A percentile compares a stretch with the other conserved stretches of the same genome.
phyloP scores from a whole-genome alignment of 2,329 filamentous ascomycete species.

The Sporothrix sp. region DNA sequence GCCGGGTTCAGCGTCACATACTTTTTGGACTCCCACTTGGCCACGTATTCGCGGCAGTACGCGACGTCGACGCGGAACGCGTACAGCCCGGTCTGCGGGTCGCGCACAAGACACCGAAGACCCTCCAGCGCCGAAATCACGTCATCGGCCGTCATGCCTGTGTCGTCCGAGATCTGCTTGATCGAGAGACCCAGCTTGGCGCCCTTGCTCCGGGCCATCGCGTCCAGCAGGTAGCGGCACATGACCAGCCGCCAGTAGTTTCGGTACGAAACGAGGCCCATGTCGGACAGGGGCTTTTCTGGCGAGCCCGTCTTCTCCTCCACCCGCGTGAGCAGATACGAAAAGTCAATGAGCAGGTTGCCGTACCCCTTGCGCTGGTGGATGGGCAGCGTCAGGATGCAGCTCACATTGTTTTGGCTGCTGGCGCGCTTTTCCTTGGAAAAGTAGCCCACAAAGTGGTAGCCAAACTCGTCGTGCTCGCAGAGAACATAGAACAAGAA shows the following conservation, averaged over 20 bases:
- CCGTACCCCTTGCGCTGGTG: constrained; percentile 97
- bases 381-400: constrained; percentile 90
- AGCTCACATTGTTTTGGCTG: constrained; percentile 94
- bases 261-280: constrained; percentile 93
- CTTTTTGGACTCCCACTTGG: constrained; percentile 79
- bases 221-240: constrained; percentile 69
- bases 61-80: constrained; percentile 77
- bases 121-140: constrained; percentile 90
- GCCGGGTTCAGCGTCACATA: constrained; percentile 77
- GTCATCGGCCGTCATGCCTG: constrained; percentile 92
- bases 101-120: constrained; percentile 76
- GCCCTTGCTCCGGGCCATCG: constrained; percentile 28
- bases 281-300: constrained; percentile 94
- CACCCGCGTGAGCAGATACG: constrained; percentile 86
- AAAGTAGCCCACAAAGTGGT: constrained; percentile 98
- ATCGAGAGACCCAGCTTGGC: constrained; percentile 47
- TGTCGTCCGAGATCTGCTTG: constrained; percentile 69
- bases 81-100: constrained; percentile 80
- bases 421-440: constrained; percentile 95
- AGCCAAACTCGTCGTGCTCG: constrained; percentile 82
- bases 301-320: constrained; percentile 92
- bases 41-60: constrained; percentile 80
- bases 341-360: constrained; percentile 94
- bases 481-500: constrained; percentile 97
- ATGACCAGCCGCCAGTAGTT: constrained; percentile 93